phyloP scores from a whole-genome alignment of 2,329 filamentous ascomycete genomes.

The Fusarium sororula region DNA sequence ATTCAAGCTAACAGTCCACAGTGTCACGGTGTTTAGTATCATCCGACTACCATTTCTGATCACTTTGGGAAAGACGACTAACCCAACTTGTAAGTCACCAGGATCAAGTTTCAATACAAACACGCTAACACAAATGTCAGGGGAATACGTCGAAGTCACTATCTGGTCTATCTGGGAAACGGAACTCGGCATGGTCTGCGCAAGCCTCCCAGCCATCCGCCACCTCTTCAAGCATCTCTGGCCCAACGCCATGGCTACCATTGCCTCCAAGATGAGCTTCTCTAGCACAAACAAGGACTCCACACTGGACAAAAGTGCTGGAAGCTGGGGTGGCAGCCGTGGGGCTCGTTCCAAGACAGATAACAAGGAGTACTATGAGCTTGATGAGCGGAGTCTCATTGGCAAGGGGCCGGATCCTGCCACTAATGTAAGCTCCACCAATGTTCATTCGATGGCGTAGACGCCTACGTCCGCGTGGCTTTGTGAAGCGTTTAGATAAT shows the following conservation, averaged over 20 bases:
- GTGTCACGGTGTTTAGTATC: slow-evolving; percentile 30
- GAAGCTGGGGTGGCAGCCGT: slow-evolving; percentile 25
- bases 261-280: slow-evolving; percentile 27
- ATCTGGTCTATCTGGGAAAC: slow-evolving; percentile 39
- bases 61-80: slow-evolving; percentile 22
- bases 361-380: slow-evolving; percentile 28
- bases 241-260: slow-evolving; percentile 34
- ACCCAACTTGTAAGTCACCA: slow-evolving; percentile 24
- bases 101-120: no score
- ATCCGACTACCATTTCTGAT: slow-evolving; percentile 29
- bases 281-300: slow-evolving; percentile 14
- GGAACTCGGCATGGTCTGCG: slow-evolving; percentile 34
- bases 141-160: slow-evolving; percentile 31
- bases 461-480: neutral
- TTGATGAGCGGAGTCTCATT: slow-evolving; percentile 30
- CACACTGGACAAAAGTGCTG: slow-evolving; percentile 4
- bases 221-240: slow-evolving; percentile 35
- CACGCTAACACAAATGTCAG: neutral
- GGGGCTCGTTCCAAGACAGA: slow-evolving; percentile 27
- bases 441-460: neutral
- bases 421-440: neutral
- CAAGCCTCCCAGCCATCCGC: slow-evolving; percentile 32
- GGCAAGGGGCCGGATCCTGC: slow-evolving; percentile 8
- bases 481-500: neutral
- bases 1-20: neutral